Conservation (phyloP, 768 basidiomycete genomes). For the Pleurotus pulmonarius region DNA sequence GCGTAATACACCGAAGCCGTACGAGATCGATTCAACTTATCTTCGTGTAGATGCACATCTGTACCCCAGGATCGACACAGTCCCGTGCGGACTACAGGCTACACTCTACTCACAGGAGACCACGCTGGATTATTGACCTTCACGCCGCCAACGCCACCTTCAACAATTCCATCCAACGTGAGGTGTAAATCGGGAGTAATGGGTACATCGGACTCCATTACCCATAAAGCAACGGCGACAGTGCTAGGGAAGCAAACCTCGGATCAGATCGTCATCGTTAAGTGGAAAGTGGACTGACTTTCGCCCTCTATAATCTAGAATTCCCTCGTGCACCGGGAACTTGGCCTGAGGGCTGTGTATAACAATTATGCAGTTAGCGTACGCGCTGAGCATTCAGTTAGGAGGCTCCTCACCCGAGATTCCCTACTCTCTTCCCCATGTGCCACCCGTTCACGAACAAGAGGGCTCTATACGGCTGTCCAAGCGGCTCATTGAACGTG, state of each 20-base stretch:
- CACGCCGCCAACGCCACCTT: slow-evolving; percentile 64
- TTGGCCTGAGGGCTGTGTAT: slow-evolving; percentile 62
- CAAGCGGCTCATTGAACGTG: slow-evolving; percentile 54
- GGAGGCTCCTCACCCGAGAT: slow-evolving; percentile 47
- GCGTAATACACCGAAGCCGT: too few species aligned
- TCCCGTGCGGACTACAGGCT: too few species aligned
- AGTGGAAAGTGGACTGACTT: slow-evolving; percentile 44
- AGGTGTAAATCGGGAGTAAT: slow-evolving; percentile 53
- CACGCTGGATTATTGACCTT: slow-evolving; percentile 56
- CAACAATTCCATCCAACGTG: slow-evolving; percentile 50
- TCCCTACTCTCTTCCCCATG: slow-evolving; percentile 78
- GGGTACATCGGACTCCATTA: slow-evolving; percentile 43
- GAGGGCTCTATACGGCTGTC: slow-evolving; percentile 66
- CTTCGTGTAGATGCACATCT: too few species aligned
- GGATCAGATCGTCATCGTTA: too few species aligned
- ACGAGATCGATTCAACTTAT: too few species aligned
- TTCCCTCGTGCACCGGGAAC: slow-evolving; percentile 84
- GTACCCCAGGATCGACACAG: too few species aligned
- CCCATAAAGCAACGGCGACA: slow-evolving; percentile 67
- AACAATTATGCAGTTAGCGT: neutral
- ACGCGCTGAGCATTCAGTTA: neutral
- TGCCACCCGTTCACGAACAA: slow-evolving; percentile 88
- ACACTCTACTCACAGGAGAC: slow-evolving; percentile 33
- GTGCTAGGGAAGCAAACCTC: slow-evolving; percentile 29
- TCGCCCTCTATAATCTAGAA: slow-evolving; percentile 64